phyloP scores from a whole-genome alignment of 1,139 yeast species.

The Protomyces gravidus region DNA sequence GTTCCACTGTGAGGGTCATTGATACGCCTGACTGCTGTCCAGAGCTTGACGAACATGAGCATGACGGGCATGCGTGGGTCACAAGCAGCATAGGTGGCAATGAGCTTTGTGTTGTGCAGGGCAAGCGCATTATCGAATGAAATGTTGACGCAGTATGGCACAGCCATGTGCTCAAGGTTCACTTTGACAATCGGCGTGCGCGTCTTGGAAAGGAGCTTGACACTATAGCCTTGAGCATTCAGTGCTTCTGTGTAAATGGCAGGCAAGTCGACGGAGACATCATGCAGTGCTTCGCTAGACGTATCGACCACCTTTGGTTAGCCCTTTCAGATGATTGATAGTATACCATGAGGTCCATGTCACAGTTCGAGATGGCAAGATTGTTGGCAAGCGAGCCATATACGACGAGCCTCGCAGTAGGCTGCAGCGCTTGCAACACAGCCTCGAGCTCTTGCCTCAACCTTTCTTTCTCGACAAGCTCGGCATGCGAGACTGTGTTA shows the following conservation, averaged over 20 bases:
- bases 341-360: constrained; percentile 29
- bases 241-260: constrained; percentile 8
- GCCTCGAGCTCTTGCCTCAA: constrained; percentile 17
- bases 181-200: constrained; percentile 29
- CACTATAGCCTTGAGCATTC: constrained; percentile 20
- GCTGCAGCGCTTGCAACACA: constrained; percentile 11
- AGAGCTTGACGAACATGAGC: constrained; percentile 29
- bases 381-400: constrained; percentile 31
- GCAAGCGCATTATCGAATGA: constrained; percentile 31
- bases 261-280: constrained; percentile 13
- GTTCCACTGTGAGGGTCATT: constrained; percentile 32
- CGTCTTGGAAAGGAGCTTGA: constrained; percentile 27
- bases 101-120: constrained; percentile 29
- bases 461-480: constrained; percentile 21
- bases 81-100: constrained; percentile 27
- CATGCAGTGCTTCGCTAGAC: constrained; percentile 22
- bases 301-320: constrained; percentile 10
- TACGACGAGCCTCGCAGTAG: constrained; percentile 16
- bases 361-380: constrained; percentile 29
- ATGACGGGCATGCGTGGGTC: constrained; percentile 28
- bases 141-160: constrained; percentile 28
- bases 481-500: constrained; percentile 9
- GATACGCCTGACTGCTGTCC: constrained; percentile 30
- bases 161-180: constrained; percentile 17
- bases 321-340: background rate